These are phyloP conservation scores for Ganoderma leucocontextum DNA, from an alignment of 1,284 basidiomycete genomes.

Conservation along the genomic window DNA sequence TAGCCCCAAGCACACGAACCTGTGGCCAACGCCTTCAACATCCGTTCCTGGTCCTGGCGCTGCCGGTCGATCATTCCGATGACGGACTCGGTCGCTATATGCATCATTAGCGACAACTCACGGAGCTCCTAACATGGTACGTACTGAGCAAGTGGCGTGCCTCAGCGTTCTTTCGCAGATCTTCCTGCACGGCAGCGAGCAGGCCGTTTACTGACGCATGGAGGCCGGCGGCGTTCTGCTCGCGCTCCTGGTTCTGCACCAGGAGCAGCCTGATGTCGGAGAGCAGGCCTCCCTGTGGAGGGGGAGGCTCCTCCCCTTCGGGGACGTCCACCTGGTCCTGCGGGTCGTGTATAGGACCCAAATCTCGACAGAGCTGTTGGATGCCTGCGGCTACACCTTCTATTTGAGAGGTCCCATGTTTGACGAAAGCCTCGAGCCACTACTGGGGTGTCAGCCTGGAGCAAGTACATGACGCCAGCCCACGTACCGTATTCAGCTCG, in stretches of 20 bases:
- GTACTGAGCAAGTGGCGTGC: slow-evolving; percentile 46
- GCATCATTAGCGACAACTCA: not conserved
- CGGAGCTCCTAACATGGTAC: not conserved
- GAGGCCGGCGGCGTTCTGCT: slow-evolving; percentile 51
- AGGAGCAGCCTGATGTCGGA: slow-evolving; percentile 55
- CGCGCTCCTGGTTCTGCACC: slow-evolving; percentile 49
- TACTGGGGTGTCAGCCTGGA: slow-evolving; percentile 37
- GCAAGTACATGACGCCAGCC: not conserved
- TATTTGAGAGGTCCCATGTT: slow-evolving; percentile 75
- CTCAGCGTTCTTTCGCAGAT: slow-evolving; percentile 46
- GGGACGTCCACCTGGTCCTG: slow-evolving; percentile 16
- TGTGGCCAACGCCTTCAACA: slow-evolving; percentile 69
- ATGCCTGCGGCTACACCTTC: slow-evolving; percentile 67
- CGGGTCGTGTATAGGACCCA: slow-evolving; percentile 47
- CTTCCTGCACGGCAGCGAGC: slow-evolving; percentile 51
- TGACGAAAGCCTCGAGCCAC: slow-evolving; percentile 88
- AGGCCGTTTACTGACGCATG: slow-evolving; percentile 58
- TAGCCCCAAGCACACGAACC: slow-evolving; percentile 49
- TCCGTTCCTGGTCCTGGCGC: slow-evolving; percentile 71
- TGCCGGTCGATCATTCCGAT: slow-evolving; percentile 71
- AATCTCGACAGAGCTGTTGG: slow-evolving; percentile 63
- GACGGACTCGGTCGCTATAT: slow-evolving; percentile 63
- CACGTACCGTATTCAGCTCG: slow-evolving; percentile 70
- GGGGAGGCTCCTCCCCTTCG: slow-evolving; percentile 21
- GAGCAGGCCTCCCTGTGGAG: slow-evolving; percentile 39